Base-by-base conservation (phyloP, 1,139 yeast genomes). In the Pichia sp. region DNA sequence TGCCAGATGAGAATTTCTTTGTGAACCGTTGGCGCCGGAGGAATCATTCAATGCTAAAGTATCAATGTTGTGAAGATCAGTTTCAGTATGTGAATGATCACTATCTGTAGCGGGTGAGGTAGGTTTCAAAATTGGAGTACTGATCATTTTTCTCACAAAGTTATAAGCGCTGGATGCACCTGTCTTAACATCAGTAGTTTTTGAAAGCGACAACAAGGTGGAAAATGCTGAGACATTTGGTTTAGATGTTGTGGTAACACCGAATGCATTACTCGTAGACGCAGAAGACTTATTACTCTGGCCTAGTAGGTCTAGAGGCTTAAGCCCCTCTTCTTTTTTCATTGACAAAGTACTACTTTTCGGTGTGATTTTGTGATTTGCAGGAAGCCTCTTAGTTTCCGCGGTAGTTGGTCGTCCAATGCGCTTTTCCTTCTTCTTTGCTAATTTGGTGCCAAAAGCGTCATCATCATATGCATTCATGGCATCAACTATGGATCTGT, bases 381-480 rank as follows among this genome's bases (percentile, higher is more conserved):
- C 18, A 2, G n/a, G 2, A 11, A 6, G 8, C 7, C 16, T 13
- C 27, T 32, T 33, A 13, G 29, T 27, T 27, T 20, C 19, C 32
- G 8, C 18, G 22, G 16, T 10, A 17, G 15, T 10, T 22, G 8
- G 16, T 10, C 6, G 7, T 19, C 18, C 8, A 10, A 5, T 24
- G 18, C 22, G 22, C 12, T 23, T 16, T 6, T 13, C 28, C 11
- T 18, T 22, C 8, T 18, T 21, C 13, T 18, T 19, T 11, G 12
- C 8, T 8, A 5, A 40, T 3, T n/a, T n/a, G n/a, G n/a, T n/a
- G 41, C 12, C 2, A 15, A 80, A 80, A 1, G 72, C 59, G 16
- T 60, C 64, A 5, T 62, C 56, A 51, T 88, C 96, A 49, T 84
- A 72, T 5, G 60, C 62, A 28, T 73, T 72, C 79, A 74, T 74